phyloP scores from a whole-genome alignment of 306 rosid genomes.

The Astragalus membranaceus region DNA sequence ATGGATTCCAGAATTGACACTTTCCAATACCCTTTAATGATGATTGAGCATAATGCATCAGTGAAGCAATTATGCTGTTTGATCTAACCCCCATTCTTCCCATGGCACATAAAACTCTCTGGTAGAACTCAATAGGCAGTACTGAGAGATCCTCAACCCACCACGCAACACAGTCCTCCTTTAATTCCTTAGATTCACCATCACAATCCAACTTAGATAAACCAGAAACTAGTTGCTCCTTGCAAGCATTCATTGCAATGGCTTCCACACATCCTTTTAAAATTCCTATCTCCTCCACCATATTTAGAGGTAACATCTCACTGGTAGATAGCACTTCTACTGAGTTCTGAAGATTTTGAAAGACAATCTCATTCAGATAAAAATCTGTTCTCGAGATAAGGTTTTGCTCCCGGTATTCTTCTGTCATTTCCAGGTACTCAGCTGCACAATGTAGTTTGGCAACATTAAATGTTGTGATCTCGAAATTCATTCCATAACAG shows the following conservation, averaged over 20 bases:
- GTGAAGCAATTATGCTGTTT: conserved; percentile 56
- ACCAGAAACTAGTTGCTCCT: conserved; percentile 67
- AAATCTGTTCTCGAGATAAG: conserved; percentile 50
- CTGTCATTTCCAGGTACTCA: conserved; percentile 77
- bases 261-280: conserved; percentile 69
- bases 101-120: conserved; percentile 61
- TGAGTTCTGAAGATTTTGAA: conserved; percentile 57
- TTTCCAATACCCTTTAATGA: conserved; percentile 69
- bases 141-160: conserved; percentile 78
- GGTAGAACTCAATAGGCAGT: conserved; percentile 50
- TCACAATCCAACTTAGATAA: conserved; percentile 50
- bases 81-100: conserved; percentile 60
- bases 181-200: conserved; percentile 46
- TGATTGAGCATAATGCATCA: conserved; percentile 79
- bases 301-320: conserved; percentile 39
- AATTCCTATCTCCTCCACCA: conserved; percentile 56
- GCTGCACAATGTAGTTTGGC: conserved; percentile 69
- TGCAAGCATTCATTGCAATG: conserved; percentile 72
- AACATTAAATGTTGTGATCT: conserved; percentile 66
- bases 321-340: conserved; percentile 67
- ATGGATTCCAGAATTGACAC: conserved; percentile 55
- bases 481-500: conserved; percentile 82
- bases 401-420: conserved; percentile 66
- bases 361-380: conserved; percentile 61
- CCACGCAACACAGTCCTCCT: conserved; percentile 53